phyloP scores from a whole-genome alignment of 495 filamentous ascomycete species.

The Penicillium goetzii region DNA sequence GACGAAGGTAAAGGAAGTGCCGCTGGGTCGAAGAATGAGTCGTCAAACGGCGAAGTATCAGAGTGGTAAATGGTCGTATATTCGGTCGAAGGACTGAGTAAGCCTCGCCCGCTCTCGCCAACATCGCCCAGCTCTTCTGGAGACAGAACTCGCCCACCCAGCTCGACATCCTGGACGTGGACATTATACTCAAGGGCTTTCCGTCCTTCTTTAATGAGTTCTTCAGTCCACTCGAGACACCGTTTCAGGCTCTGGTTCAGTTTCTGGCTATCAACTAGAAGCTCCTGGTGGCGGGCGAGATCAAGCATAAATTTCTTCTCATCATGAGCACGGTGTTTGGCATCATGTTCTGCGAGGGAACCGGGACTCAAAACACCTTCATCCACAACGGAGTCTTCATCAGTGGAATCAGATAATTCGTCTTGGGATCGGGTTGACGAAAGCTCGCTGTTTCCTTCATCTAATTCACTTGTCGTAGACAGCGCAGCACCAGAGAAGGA shows the following conservation, averaged over 20 bases:
- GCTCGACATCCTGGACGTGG: conserved; percentile 71
- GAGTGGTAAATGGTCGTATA: conserved; percentile 15
- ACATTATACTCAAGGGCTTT: conserved; percentile 84
- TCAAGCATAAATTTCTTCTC: conserved; percentile 80
- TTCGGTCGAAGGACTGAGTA: conserved; percentile 40
- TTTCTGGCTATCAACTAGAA: conserved; percentile 85
- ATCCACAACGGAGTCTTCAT: conserved; percentile 48
- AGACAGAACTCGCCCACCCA: conserved; percentile 78
- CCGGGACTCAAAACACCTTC: conserved; percentile 40
- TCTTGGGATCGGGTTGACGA: conserved; percentile 41
- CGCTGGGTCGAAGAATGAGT: conserved; percentile 20
- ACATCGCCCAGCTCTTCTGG: conserved; percentile 65
- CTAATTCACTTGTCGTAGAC: conserved; percentile 41
- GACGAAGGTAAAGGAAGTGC: conserved; percentile 28
- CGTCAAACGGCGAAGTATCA: conserved; percentile 12
- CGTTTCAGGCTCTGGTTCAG: conserved; percentile 92
- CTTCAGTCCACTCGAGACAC: conserved; percentile 85
- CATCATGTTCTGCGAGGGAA: conserved; percentile 47
- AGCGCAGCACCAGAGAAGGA: conserved; percentile 47
- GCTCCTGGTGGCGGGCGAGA: conserved; percentile 82
- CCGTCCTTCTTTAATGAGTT: conserved; percentile 83
- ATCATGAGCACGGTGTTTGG: conserved; percentile 56
- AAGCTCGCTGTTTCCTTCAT: conserved; percentile 41
- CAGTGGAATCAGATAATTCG: conserved; percentile 51
- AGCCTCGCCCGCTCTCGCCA: conserved; percentile 41